Base-by-base conservation (phyloP, 805 yeast species). In the Starmerella roubikii region DNA sequence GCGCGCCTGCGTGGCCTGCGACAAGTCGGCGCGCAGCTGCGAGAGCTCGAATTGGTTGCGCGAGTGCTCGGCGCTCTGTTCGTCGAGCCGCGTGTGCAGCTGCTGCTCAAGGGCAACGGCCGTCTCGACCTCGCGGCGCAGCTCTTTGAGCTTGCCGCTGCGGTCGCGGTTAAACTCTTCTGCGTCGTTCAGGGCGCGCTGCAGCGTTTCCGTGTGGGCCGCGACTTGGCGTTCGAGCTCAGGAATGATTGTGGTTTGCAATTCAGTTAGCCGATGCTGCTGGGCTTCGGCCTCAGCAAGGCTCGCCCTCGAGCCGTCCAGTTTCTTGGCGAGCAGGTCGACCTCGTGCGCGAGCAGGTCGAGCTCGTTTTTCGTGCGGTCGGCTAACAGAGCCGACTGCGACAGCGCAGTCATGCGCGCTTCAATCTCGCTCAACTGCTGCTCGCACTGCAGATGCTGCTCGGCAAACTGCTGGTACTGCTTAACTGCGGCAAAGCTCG, bases 131-230 rank as follows among this genome's bases (percentile, higher is more conserved):
- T 80, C 60, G 27, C 32, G 41, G 37, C 50, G 53, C 26, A 65
- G 48, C 50, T 79, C 73, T 35, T 72, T 72, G 42, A 93, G 64
- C 56, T 88, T 93, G 1, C 78, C 70, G 1, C 86, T 83, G 49
- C 85, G 86, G 55, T 93, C 79, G 32, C 62, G 63, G 42, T 71
- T 73, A 55, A 85, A 88, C 51, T 91, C 97, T 37, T 68, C 65
- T 63, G 85, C 81, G 55, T 91, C 97, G 15, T 63, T 69, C 52
- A 80, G 81, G 38, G 81, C 75, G 7, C 54, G 54, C 3, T 51
- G 47, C 11, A 81, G 69, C 22, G 76, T 79, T 0, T 40, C 41
- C 24, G 26, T 12, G 6, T 44, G 32, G 1, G 9, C 31, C 2
- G 9, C 25, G 4, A 42, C 16, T 62, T 55, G 29, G 63, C 64